Evolutionary conservation across 202 grass and related monocot species (phyloP), one percentile per base, ranked within the genome.

Genomic region (Schoenoplectus tabernaemontani): DNA sequence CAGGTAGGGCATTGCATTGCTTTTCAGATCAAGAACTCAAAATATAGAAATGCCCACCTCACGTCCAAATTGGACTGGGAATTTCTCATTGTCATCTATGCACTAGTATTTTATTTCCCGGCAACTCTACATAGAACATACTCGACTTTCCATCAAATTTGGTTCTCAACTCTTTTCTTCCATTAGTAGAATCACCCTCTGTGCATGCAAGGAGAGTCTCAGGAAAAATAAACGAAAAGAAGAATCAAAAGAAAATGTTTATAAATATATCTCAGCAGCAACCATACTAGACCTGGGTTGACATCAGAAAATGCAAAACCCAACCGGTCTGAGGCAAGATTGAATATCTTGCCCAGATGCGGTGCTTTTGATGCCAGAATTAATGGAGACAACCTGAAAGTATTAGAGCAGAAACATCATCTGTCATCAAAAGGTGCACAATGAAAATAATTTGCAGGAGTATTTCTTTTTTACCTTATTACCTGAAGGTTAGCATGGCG

Each of bases 401-500:
- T 46, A 43, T 30, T 26, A 78, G 10, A 46, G 26, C 33, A 59
- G 9, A 28, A 28, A 82, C 58, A 1, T 69, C 78, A 9, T 59
- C 77, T 77, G 83, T 50, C 43, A 79, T 86, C 22, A 34, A 34
- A 26, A 62, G 38, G 62, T 78, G 76, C 24, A 87, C 56, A 47
- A 58, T 23, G 57, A 53, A 60, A 41, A 20, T 58, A 24, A 13
- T 78, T 39, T 37, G 58, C 53, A 77, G 4, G 34, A 78, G 59
- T 11, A 78, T 38, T 20, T n/a, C 62, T 64, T 28, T 28, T 28
- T 56, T 87, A 94, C 95, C 86, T 97, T 64, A 51, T 66, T 89
- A 94, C 95, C 86, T 97, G 95, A 86, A 94, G 89, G 58, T 97
- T 97, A 76, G 95, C 89, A 86, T 97, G 95, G 69, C 77, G 89